Evolutionary conservation across 139 green algal genomes (phyloP).

Genomic region (Micractinium sp.): DNA sequence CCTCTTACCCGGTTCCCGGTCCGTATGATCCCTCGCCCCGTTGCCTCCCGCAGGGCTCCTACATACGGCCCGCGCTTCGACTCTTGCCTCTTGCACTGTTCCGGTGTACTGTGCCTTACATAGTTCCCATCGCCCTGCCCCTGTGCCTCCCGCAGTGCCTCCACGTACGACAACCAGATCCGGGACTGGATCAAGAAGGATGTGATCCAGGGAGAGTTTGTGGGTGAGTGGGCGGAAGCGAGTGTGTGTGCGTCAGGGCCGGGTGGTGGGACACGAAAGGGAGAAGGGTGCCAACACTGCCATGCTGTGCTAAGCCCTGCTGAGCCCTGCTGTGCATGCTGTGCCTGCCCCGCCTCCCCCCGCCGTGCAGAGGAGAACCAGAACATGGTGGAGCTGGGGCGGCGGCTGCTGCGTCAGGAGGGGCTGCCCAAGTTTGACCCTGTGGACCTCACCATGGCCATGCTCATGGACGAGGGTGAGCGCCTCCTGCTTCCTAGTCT

Average conservation of each 20-base stretch:
- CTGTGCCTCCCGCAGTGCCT: slow-evolving; percentile 27
- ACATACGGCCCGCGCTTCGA: too few species aligned
- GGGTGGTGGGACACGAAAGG: too few species aligned
- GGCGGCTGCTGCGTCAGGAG: slow-evolving; percentile 46
- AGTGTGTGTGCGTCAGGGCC: too few species aligned
- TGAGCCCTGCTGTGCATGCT: neutral
- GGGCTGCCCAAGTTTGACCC: slow-evolving; percentile 69
- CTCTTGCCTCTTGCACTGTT: too few species aligned
- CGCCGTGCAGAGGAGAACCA: slow-evolving; percentile 47
- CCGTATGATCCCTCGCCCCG: too few species aligned
- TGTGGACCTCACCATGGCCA: slow-evolving; percentile 57
- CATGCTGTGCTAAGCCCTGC: neutral
- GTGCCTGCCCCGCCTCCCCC: neutral
- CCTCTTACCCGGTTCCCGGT: too few species aligned
- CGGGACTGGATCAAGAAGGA: slow-evolving; percentile 72
- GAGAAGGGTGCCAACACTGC: too few species aligned
- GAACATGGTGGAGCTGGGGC: slow-evolving; percentile 52
- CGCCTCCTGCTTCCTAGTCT: neutral
- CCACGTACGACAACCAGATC: slow-evolving; percentile 87
- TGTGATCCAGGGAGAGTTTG: slow-evolving; percentile 45
- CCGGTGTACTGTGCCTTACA: too few species aligned
- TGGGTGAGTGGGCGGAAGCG: neutral
- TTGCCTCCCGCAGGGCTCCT: too few species aligned
- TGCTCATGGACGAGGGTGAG: slow-evolving; percentile 62
- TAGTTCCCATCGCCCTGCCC: neutral